Percentiles rank a stretch among this genome's conserved stretches.
Conservation (phyloP, 2,329 filamentous ascomycete genomes). For the Leptographium flavum region DNA sequence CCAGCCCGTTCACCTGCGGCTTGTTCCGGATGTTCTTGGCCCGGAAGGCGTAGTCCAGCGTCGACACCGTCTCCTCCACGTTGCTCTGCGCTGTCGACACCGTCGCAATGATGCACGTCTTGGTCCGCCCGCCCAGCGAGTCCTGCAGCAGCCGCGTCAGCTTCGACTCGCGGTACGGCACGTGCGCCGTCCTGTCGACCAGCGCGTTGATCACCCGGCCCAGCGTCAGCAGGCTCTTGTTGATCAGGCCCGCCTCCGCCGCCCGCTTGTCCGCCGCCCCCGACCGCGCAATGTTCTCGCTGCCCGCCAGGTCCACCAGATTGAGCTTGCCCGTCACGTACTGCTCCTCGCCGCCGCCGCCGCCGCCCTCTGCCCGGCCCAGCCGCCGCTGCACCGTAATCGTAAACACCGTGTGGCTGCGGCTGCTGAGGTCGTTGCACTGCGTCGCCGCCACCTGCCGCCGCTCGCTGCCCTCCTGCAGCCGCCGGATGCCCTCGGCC, state of each 20-base stretch:
- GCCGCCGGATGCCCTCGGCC: constrained; percentile 70
- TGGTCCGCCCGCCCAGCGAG: constrained; percentile 85
- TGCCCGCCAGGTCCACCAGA: constrained; percentile 88
- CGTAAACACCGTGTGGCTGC: constrained; percentile 95
- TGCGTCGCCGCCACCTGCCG: constrained; percentile 99
- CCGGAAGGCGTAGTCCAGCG: constrained; percentile 91
- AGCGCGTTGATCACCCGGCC: constrained; percentile 95
- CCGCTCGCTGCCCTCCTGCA: constrained; percentile 81
- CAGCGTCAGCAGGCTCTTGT: constrained; percentile 89
- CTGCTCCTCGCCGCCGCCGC: constrained; percentile 77
- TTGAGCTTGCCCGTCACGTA: constrained; percentile 89
- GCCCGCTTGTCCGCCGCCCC: constrained; percentile 97
- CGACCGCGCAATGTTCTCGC: constrained; percentile 93
- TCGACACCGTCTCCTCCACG: constrained; percentile 94
- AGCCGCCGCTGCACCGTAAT: constrained; percentile 65
- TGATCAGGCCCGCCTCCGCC: constrained; percentile 89
- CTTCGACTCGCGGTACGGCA: constrained; percentile 88
- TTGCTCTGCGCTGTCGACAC: constrained; percentile 91
- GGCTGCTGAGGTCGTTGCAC: constrained; percentile 94
- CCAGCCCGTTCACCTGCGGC: constrained; percentile 81
- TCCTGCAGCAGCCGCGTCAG: constrained; percentile 90
- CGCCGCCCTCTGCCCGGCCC: constrained; percentile 52
- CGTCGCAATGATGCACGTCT: constrained; percentile 97
- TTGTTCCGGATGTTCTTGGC: constrained; percentile 99
- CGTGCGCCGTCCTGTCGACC: constrained; percentile 79